A percentile compares a stretch with the other conserved stretches of the same genome.
Conservation (phyloP, 345 rosid genomes). For the Boechera stricta region DNA sequence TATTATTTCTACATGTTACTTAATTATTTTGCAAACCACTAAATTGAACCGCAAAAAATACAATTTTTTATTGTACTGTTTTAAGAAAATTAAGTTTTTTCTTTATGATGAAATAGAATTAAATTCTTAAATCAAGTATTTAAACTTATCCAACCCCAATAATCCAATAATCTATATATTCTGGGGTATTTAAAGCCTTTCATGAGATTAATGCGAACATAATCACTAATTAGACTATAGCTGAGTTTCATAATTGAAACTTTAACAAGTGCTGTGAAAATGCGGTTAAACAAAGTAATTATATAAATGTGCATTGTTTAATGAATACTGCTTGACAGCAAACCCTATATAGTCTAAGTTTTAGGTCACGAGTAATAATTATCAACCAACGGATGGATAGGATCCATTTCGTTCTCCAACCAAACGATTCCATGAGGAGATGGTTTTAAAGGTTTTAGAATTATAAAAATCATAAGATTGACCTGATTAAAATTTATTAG, state of each 20-base stretch:
- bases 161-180: constrained; percentile 3
- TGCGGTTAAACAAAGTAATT: constrained; percentile 15
- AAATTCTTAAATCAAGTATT: too few species aligned
- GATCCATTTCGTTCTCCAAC: constrained; percentile 30
- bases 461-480: background rate
- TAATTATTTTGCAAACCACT: background rate
- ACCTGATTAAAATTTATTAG: background rate
- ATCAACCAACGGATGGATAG: constrained; percentile 33
- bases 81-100: background rate
- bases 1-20: background rate
- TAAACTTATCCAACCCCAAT: background rate
- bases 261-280: constrained; percentile 28
- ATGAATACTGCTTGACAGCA: constrained; percentile 40
- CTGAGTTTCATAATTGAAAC: constrained; percentile 20
- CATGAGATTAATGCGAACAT: constrained; percentile 17
- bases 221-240: background rate
- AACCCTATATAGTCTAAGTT: constrained; percentile 40
- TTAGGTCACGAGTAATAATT: constrained; percentile 47
- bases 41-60: background rate
- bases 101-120: background rate
- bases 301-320: constrained; percentile 14
- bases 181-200: constrained; percentile 7
- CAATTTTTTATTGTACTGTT: background rate
- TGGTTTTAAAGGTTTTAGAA: background rate
- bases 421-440: constrained; percentile 26